phyloP scores from a whole-genome alignment of 805 yeast genomes.

The Hanseniaspora vineae region DNA sequence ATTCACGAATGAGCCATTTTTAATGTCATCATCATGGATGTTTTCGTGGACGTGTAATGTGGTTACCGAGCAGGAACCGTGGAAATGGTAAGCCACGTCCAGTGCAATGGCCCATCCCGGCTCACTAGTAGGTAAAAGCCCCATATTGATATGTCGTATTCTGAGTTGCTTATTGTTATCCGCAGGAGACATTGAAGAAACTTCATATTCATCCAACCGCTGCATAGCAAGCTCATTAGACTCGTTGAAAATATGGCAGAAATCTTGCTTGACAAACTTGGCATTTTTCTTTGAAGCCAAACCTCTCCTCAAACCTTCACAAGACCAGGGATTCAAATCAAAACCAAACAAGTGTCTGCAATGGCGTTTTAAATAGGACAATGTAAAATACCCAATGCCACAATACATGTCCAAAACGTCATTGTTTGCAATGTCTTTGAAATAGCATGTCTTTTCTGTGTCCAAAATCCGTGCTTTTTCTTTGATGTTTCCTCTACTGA shows the following conservation, averaged over 20 bases:
- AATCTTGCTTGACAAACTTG: slow-evolving; percentile 8
- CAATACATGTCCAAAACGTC: slow-evolving; percentile 60
- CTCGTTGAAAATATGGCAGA: slow-evolving; percentile 37
- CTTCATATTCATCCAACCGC: slow-evolving; percentile 24
- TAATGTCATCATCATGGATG: slow-evolving; percentile 34
- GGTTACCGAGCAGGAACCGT: slow-evolving; percentile 7
- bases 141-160: slow-evolving; percentile 54
- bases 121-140: slow-evolving; percentile 61
- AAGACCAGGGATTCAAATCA: slow-evolving; percentile 80
- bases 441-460: slow-evolving; percentile 18
- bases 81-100: slow-evolving; percentile 9
- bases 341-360: slow-evolving; percentile 54
- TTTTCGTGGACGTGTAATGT: slow-evolving; percentile 67
- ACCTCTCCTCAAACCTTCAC: slow-evolving; percentile 55
- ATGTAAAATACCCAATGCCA: slow-evolving; percentile 77
- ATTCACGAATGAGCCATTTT: slow-evolving; percentile 8
- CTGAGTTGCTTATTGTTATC: slow-evolving; percentile 9
- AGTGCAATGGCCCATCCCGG: slow-evolving; percentile 45
- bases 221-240: slow-evolving; percentile 39
- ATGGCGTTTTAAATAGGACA: slow-evolving; percentile 45
- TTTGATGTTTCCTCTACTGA: slow-evolving; percentile 73
- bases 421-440: slow-evolving; percentile 13
- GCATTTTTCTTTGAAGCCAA: slow-evolving; percentile 21
- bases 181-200: slow-evolving; percentile 1
- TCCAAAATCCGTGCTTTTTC: slow-evolving; percentile 59